Conservation (phyloP, 768 basidiomycete genomes). For the Boletus vermiculosoides region DNA sequence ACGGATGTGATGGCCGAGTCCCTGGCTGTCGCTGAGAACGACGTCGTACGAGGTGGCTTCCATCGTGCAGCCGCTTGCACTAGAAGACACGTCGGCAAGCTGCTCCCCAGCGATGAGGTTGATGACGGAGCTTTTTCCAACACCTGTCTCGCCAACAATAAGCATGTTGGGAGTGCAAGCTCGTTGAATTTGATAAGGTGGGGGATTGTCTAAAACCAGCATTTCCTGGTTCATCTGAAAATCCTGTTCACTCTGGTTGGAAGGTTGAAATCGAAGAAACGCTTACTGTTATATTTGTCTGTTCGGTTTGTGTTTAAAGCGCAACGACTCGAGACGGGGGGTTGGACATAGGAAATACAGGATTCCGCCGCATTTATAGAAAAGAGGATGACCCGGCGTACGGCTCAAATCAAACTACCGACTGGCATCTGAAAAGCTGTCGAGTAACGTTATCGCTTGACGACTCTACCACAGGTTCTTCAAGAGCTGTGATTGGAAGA, state of each 20-base stretch:
- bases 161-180: conserved; percentile 33
- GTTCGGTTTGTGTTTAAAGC: not conserved
- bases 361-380: conserved; percentile 9
- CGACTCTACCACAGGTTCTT: too few relatives aligned
- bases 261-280: not conserved
- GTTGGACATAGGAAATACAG: not conserved
- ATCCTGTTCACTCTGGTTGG: not conserved
- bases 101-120: conserved; percentile 36
- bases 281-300: conserved; percentile 11
- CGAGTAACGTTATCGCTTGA: too few relatives aligned
- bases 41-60: conserved; percentile 24
- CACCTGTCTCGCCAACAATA: conserved; percentile 34
- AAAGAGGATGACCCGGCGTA: not conserved
- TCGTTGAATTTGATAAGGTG: conserved; percentile 15
- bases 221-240: conserved; percentile 5
- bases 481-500: too few relatives aligned
- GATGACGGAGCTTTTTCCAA: conserved; percentile 41
- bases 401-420: not conserved
- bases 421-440: too few relatives aligned
- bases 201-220: not conserved
- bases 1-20: conserved; percentile 14
- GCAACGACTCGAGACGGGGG: not conserved
- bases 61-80: conserved; percentile 37
- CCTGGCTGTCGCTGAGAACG: conserved; percentile 12
- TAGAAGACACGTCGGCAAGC: conserved; percentile 28